Conservation (phyloP, 441 rosid genomes). For the Rhodomyrtus psidioides region DNA sequence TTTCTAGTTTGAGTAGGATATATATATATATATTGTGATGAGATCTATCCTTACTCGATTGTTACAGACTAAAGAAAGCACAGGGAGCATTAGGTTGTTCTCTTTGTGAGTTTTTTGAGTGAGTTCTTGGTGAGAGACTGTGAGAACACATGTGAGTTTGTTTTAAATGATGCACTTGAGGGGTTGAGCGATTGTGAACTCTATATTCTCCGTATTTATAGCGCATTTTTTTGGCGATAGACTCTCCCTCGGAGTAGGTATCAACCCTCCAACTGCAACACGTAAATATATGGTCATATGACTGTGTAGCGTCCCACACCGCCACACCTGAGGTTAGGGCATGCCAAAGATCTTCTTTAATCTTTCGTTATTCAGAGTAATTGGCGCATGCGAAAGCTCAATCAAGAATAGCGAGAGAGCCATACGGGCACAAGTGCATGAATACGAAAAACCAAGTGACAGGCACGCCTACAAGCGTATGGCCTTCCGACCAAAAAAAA, state of each 20-base stretch:
- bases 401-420: too few species aligned
- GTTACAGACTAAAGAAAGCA: neutral
- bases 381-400: too few species aligned
- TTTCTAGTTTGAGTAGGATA: neutral
- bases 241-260: accelerated
- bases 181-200: neutral
- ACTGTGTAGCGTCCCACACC: neutral
- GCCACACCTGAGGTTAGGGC: too few species aligned
- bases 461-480: too few species aligned
- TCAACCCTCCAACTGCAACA: neutral
- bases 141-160: neutral
- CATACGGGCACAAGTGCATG: too few species aligned
- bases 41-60: neutral
- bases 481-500: too few species aligned
- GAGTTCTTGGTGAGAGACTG: neutral
- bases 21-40: too few species aligned
- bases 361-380: too few species aligned
- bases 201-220: neutral
- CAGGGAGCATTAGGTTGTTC: neutral
- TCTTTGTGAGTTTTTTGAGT: neutral
- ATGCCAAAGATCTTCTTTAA: too few species aligned
- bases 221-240: neutral
- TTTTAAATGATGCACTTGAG: neutral
- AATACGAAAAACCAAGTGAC: too few species aligned
- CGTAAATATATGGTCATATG: neutral